Evolutionary conservation across 495 filamentous ascomycete species (phyloP), one percentile per base, ranked within the genome.

Genomic region (Penicillium taxi): DNA sequence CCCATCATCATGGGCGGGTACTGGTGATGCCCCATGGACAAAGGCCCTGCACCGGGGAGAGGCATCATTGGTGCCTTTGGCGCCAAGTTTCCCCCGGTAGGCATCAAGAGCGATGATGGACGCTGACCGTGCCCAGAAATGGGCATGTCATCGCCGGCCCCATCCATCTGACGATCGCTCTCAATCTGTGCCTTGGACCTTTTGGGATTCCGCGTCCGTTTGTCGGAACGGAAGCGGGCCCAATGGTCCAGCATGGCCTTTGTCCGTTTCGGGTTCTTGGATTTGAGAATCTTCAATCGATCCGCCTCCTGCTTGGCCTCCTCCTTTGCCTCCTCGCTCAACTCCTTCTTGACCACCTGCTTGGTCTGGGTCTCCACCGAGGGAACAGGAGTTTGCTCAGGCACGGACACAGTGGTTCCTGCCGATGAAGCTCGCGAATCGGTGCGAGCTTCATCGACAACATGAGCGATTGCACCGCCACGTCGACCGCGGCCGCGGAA

Each of bases 231-330:
- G 48, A 68, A 70, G 6, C 63, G 56, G 21, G 56, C 57, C 66
- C 66, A 70, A 41, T 70, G 66, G 36, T 70, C 64, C 21, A 70
- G 54, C 69, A 70, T 70, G 8, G 67, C 67, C 36, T 67, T 61
- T 8, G 65, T 66, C 5, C 68, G 56, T 32, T 67, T 66, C 2
- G 68, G 65, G 37, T 72, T 69, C 53, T 70, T 72, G 14, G 64
- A 67, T 35, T 69, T 69, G 26, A 51, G 47, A 26, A 67, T 66
- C 43, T 65, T 62, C 24, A 59, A 42, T 2, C 57, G 54, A 15
- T 60, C 58, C 9, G 53, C 56, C 19, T 60, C 42, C 25, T 63
- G 64, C 2, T 50, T 48, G 11, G 59, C 48, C 25, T 66, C 64
- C n/a, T n/a, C n/a, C n/a, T n/a, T n/a, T n/a, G n/a, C n/a, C n/a